Percentiles rank a stretch among this genome's conserved stretches.
Evolutionary conservation across 164 flowering plant species (phyloP).

Genomic region (Aristolochia californica): DNA sequence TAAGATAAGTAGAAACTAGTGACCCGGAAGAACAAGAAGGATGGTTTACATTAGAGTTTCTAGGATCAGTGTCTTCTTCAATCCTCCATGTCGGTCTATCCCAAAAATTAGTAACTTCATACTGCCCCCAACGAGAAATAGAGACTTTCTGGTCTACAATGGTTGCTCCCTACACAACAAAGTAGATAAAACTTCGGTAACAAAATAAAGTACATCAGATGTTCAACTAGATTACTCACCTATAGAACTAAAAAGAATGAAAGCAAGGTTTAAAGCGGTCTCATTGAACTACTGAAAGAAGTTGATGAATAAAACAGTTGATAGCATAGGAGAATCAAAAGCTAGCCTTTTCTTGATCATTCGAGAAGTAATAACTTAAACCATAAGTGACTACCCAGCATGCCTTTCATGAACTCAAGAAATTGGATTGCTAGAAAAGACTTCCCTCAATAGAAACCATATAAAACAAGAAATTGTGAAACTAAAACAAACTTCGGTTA

Average conservation of each 20-base stretch:
- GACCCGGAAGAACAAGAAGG: conserved; percentile 16
- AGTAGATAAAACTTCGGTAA: neutral
- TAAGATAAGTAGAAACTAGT: neutral
- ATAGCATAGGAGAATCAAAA: conserved; percentile 59
- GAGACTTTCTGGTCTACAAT: conserved; percentile 64
- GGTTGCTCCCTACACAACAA: conserved; percentile 57
- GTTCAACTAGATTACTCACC: no score
- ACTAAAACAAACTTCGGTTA: neutral
- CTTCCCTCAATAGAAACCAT: no score
- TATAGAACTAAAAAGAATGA: neutral
- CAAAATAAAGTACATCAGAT: no score
- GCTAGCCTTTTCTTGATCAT: conserved; percentile 54
- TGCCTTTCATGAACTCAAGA: no score
- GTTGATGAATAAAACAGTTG: conserved; percentile 42
- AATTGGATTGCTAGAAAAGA: no score
- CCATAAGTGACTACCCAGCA: no score
- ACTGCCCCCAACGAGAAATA: conserved; percentile 53
- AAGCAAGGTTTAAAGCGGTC: neutral
- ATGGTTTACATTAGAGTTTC: no score
- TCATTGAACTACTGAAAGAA: no score
- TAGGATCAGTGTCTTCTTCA: conserved; percentile 28
- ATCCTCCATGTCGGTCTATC: conserved; percentile 34
- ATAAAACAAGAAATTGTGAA: no score
- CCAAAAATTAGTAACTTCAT: conserved; percentile 50
- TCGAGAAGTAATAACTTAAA: conserved; percentile 43